Conservation (phyloP, 2,329 filamentous ascomycete species). For the Graphiopsis chlorocephala region DNA sequence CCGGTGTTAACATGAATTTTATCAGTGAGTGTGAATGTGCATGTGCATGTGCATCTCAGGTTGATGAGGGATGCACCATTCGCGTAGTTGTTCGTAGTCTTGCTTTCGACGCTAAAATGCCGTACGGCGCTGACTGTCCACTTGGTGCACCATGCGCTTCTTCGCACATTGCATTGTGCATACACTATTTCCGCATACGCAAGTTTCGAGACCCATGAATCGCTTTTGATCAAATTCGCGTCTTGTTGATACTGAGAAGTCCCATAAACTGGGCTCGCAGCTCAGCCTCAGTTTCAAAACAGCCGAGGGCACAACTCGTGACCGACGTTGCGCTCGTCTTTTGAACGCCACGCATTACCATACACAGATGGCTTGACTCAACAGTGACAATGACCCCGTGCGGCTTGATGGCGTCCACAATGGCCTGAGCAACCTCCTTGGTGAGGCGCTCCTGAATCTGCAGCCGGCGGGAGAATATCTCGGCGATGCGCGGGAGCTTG, state of each 20-base stretch:
- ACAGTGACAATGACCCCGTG: conserved; percentile 92
- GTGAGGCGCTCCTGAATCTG: conserved; percentile 93
- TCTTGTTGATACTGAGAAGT: background rate
- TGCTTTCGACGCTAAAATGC: too few relatives aligned
- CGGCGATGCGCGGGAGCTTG: conserved; percentile 85
- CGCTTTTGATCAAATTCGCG: background rate
- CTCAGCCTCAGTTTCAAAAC: conserved; percentile 58
- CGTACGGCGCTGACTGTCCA: too few relatives aligned
- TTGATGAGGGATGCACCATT: too few relatives aligned
- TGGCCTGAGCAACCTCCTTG: conserved; percentile 84
- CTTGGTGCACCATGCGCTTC: too few relatives aligned
- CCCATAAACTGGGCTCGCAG: background rate
- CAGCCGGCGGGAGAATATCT: conserved; percentile 85
- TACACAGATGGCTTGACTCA: conserved; percentile 90
- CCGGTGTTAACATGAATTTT: too few relatives aligned
- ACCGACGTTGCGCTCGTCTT: conserved; percentile 81
- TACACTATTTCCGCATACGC: too few relatives aligned
- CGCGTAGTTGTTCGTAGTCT: too few relatives aligned
- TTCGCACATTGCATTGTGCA: too few relatives aligned
- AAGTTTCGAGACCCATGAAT: background rate
- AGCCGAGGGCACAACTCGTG: conserved; percentile 90
- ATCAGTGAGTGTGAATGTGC: too few relatives aligned
- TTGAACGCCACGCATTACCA: conserved; percentile 93
- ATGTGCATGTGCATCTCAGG: too few relatives aligned
- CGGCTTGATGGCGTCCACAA: conserved; percentile 83